Evolutionary conservation across 768 basidiomycete species (phyloP).

Genomic region (Suillus placidus): DNA sequence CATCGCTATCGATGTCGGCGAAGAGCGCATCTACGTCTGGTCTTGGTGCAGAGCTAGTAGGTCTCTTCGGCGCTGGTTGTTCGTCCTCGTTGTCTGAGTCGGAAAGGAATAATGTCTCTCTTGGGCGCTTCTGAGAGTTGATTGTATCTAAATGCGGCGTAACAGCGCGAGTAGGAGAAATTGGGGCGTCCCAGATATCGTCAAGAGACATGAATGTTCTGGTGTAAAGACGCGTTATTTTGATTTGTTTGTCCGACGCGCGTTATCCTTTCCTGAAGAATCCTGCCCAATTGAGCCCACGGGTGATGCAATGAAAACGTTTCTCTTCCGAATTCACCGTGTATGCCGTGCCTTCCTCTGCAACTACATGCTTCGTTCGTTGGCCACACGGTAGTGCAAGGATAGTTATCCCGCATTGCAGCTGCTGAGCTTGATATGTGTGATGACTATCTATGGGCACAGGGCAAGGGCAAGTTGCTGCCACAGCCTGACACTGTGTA

Average conservation of each 20-base stretch:
- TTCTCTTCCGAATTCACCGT: neutral
- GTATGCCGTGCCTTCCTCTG: neutral
- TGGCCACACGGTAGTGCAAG: neutral
- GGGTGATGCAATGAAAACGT: neutral
- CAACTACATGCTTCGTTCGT: neutral
- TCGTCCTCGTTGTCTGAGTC: constrained; percentile 56
- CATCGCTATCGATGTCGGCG: constrained; percentile 51
- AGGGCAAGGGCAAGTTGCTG: neutral
- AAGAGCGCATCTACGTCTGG: constrained; percentile 47
- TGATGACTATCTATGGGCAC: neutral
- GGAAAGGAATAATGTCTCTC: constrained; percentile 57
- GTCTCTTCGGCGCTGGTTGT: constrained; percentile 30
- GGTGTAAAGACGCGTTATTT: constrained; percentile 30
- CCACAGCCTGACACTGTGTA: neutral
- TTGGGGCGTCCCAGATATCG: constrained; percentile 63
- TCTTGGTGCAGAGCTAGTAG: constrained; percentile 21
- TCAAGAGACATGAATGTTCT: constrained; percentile 42
- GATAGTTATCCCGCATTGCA: neutral
- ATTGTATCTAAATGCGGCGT: constrained; percentile 21
- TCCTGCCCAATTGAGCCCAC: too few species aligned
- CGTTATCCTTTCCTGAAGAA: neutral
- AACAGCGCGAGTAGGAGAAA: constrained; percentile 29
- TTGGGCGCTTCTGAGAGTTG: constrained; percentile 34
- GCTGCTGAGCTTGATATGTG: neutral
- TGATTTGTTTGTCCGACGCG: constrained; percentile 20